Percentiles rank a stretch among this genome's conserved stretches.
Evolutionary conservation across 148 eudicot species (phyloP).

Genomic region (Amaranthus cruentus): DNA sequence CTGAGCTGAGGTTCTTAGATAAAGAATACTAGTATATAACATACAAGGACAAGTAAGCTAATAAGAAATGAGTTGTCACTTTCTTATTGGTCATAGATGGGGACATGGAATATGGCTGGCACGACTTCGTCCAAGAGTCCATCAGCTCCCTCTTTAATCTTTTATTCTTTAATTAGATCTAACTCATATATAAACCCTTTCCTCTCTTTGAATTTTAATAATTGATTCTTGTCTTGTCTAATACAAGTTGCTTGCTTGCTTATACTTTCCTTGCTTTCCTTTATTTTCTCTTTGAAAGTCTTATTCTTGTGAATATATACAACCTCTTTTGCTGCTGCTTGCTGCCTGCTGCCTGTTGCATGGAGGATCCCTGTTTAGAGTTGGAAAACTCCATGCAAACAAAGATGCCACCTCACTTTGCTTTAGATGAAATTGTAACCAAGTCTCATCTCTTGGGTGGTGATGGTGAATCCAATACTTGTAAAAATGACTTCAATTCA

Average conservation of each 20-base stretch:
- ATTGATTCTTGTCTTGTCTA: slow-evolving; percentile 28
- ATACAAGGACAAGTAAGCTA: slow-evolving; percentile 35
- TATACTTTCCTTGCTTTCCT: slow-evolving; percentile 17
- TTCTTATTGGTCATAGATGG: slow-evolving; percentile 35
- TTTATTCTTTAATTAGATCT: not conserved
- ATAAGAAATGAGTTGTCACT: slow-evolving; percentile 35
- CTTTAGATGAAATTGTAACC: not conserved
- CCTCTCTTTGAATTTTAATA: slow-evolving; percentile 19
- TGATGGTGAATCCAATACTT: not conserved
- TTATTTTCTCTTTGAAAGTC: slow-evolving; percentile 9
- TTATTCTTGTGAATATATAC: not conserved
- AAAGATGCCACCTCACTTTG: slow-evolving; percentile 26
- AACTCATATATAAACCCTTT: slow-evolving; percentile 22
- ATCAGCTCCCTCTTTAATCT: not conserved
- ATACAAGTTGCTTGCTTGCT: slow-evolving; percentile 13
- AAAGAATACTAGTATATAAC: slow-evolving; percentile 39
- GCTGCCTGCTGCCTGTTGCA: slow-evolving; percentile 20
- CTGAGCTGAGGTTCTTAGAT: slow-evolving; percentile 38
- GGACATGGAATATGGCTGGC: slow-evolving; percentile 49
- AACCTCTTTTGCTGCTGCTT: not conserved
- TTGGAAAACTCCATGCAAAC: slow-evolving; percentile 32
- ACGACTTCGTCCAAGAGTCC: slow-evolving; percentile 32
- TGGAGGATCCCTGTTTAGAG: slow-evolving; percentile 38
- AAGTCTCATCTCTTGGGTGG: slow-evolving; percentile 12
- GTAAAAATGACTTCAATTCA: slow-evolving; percentile 4